Conservation (phyloP, 148 eudicot species). For the Rhododendron henanense region DNA sequence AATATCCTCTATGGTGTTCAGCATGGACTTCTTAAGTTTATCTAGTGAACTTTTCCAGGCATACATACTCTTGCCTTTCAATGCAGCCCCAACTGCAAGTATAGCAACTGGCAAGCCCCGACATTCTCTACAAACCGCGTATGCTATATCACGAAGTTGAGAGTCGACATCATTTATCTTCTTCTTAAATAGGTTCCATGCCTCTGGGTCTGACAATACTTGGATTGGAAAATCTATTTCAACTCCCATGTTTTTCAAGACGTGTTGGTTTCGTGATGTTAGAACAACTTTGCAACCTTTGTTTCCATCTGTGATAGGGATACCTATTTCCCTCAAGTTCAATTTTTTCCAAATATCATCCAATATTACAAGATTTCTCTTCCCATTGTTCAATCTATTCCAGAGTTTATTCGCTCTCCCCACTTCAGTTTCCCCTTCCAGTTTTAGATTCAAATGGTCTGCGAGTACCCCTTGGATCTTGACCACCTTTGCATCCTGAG, state of each 20-base stretch:
- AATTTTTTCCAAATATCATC: constrained; percentile 21
- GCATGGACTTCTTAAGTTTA: background rate
- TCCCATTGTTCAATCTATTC: constrained; percentile 3
- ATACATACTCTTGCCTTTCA: background rate
- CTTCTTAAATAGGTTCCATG: constrained; percentile 2
- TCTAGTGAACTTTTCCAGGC: constrained; percentile 9
- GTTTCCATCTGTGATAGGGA: background rate
- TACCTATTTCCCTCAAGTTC: background rate
- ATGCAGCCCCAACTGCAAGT: constrained; percentile 10
- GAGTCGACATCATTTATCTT: background rate
- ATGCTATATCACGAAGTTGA: background rate
- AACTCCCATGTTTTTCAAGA: background rate
- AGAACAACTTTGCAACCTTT: constrained; percentile 11
- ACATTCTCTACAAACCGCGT: background rate
- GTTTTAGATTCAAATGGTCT: background rate
- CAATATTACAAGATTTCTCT: constrained; percentile 8
- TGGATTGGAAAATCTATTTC: background rate
- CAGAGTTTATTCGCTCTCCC: background rate
- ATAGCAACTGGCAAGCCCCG: constrained; percentile 18
- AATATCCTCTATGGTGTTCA: background rate
- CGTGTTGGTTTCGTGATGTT: background rate
- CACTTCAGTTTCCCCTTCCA: background rate
- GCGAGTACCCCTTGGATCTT: constrained; percentile 10
- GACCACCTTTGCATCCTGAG: background rate
- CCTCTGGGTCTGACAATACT: background rate